Base-by-base conservation (phyloP, 2,329 filamentous ascomycete genomes). In the Pseudogymnoascus sp. region DNA sequence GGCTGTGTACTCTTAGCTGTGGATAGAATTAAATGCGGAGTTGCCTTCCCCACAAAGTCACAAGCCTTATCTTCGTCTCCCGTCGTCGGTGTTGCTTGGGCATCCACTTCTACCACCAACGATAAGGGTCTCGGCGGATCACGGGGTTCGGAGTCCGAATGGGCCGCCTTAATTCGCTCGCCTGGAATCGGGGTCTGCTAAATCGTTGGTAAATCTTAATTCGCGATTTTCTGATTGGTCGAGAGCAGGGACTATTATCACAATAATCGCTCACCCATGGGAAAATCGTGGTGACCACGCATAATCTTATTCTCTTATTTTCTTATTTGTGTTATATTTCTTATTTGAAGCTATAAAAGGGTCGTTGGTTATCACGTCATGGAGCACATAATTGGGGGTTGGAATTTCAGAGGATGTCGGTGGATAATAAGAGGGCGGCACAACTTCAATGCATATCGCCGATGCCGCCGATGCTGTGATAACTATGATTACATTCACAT, bases 31-130 rank as follows among this genome's bases (percentile, higher is more conserved):
- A 55, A 33, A 33, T 55, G 49, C 28, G 49, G 49, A 55, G 49
- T 55, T 55, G 49, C 49, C 9, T 55, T 55, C 49, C 49, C 49
- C 49, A 55, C 49, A 55, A 55, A 21, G n/a, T 55, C 49, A 33
- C 49, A 55, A 55, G 49, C 49, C 49, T 55, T 55, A 55, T 55
- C 49, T 31, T 49, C 49, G 49, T 55, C 49, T 55, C 49, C 49
- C 49, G 25, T 55, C 49, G 25, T 31, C n/a, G 45, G n/a, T 18
- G 8, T 8, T 33, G 25, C 43, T 18, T 52, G 45, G 45, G 45
- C 25, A 12, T 33, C 9, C 31, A 33, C 31, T 33, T 12, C 31
- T 33, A 16, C n/a, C 8, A 18, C 1, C 16, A 18, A 4, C 16
- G 41, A 55, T 55, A 55, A 55, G 49, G 16, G 11, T 33, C 28